Evolutionary conservation across 352 stramenopile species (phyloP).

Genomic region (Phytophthora uliginosa): DNA sequence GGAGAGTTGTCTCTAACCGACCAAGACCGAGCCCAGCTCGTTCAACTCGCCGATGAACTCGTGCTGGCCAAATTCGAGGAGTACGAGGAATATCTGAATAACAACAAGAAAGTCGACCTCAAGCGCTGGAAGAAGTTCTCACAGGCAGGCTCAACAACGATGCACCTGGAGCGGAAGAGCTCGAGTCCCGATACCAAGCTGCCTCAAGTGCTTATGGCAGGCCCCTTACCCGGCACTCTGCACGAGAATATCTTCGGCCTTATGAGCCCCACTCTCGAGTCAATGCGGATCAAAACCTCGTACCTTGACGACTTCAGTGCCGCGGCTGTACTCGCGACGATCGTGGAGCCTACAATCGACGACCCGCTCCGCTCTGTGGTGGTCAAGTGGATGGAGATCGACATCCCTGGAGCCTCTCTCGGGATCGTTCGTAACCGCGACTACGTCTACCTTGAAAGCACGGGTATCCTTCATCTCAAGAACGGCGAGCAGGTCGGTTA

Average conservation of each 20-base stretch:
- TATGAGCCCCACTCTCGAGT: conserved; percentile 30
- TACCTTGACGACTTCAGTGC: conserved; percentile 32
- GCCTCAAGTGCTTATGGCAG: conserved; percentile 28
- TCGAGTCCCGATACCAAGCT: conserved; percentile 22
- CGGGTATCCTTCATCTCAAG: conserved; percentile 9
- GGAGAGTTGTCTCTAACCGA: not conserved
- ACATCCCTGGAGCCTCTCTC: conserved; percentile 5
- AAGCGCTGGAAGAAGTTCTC: conserved; percentile 23
- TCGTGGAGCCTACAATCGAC: conserved; percentile 45
- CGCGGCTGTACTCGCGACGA: conserved; percentile 47
- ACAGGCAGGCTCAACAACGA: conserved; percentile 9
- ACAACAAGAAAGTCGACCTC: conserved; percentile 12
- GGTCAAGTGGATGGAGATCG: conserved; percentile 29
- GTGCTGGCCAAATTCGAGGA: conserved; percentile 22
- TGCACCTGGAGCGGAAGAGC: conserved; percentile 19
- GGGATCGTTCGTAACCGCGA: conserved; percentile 28
- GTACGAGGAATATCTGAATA: conserved; percentile 19
- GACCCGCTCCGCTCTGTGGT: conserved; percentile 40
- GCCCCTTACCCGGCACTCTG: conserved; percentile 33
- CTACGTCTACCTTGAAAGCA: conserved; percentile 28
- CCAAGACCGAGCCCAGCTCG: conserved; percentile 20
- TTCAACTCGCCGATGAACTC: conserved; percentile 9
- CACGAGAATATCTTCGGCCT: conserved; percentile 48
- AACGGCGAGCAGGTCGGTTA: conserved; percentile 30
- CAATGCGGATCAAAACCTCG: conserved; percentile 28